These are phyloP conservation scores for Capsicum pubescens DNA, from an alignment of 257 asterid genomes.

Conservation along the genomic window DNA sequence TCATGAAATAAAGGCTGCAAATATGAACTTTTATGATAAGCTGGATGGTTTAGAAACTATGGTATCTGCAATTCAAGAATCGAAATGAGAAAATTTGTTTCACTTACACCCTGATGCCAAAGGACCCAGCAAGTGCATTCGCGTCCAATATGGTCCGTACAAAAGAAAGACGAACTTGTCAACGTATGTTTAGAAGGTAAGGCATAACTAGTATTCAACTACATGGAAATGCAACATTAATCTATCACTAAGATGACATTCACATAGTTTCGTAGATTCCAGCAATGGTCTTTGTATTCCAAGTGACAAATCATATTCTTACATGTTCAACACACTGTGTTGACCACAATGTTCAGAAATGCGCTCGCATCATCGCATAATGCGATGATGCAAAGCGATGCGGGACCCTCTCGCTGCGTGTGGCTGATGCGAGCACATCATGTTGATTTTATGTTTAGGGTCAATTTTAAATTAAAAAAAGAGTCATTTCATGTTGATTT, in stretches of 20 bases:
- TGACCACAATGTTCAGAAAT: too few relatives aligned
- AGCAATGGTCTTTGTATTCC: not conserved
- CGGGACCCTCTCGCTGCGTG: too few relatives aligned
- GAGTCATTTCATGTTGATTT: too few relatives aligned
- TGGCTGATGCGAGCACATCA: too few relatives aligned
- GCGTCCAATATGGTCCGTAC: slow-evolving; percentile 16
- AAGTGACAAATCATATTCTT: not conserved
- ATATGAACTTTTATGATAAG: slow-evolving; percentile 16
- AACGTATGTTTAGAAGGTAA: not conserved
- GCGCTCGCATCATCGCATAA: too few relatives aligned
- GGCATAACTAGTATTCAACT: not conserved
- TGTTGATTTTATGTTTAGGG: too few relatives aligned
- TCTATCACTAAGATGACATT: slow-evolving; percentile 3
- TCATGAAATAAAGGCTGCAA: slow-evolving; percentile 89
- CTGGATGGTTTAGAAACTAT: slow-evolving; percentile 5
- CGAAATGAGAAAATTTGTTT: slow-evolving; percentile 25
- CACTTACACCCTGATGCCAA: slow-evolving; percentile 48
- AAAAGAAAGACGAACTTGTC: slow-evolving; percentile 28
- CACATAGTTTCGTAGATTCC: not conserved
- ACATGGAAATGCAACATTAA: slow-evolving; percentile 1
- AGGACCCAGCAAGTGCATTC: slow-evolving; percentile 15
- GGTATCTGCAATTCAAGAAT: slow-evolving; percentile 8
- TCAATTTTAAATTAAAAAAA: too few relatives aligned
- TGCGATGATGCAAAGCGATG: too few relatives aligned
- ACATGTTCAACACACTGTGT: not conserved